Evolutionary conservation across 306 rosid species (phyloP).

Genomic region (Dryas octopetala): DNA sequence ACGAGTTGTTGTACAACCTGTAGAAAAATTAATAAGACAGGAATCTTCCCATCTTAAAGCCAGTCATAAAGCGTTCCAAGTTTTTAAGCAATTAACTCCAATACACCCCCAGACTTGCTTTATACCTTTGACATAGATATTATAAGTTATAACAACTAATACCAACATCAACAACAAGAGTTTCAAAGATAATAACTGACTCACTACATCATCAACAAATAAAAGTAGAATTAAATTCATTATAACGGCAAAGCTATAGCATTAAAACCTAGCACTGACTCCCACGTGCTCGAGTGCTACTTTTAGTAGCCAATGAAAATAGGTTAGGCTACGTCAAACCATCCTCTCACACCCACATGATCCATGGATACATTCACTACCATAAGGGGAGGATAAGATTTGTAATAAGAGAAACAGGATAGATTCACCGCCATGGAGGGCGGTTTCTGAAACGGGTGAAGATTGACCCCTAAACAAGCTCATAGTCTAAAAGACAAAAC

Average conservation of each 20-base stretch:
- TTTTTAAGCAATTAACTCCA: not conserved
- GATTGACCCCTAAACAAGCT: not conserved
- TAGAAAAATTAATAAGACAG: not conserved
- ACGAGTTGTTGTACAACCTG: not conserved
- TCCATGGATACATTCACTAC: not conserved
- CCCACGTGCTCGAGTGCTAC: not conserved
- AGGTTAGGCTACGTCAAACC: not conserved
- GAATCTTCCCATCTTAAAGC: not conserved
- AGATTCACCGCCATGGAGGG: not conserved
- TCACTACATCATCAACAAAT: not conserved
- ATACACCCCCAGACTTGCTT: not conserved
- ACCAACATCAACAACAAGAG: not conserved
- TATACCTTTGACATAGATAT: not conserved
- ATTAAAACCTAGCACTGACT: not conserved
- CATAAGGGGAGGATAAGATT: too few relatives aligned
- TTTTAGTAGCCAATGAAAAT: not conserved
- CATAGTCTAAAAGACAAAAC: not conserved
- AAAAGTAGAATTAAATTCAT: too few relatives aligned
- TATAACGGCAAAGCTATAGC: not conserved
- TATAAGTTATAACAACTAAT: not conserved
- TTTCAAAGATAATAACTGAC: not conserved
- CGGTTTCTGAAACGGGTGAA: not conserved
- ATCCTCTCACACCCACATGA: not conserved
- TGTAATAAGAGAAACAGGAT: too few relatives aligned
- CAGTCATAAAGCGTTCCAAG: not conserved